Conservation (phyloP, 2,329 filamentous ascomycete genomes). For the Aspergillus fijiensis region DNA sequence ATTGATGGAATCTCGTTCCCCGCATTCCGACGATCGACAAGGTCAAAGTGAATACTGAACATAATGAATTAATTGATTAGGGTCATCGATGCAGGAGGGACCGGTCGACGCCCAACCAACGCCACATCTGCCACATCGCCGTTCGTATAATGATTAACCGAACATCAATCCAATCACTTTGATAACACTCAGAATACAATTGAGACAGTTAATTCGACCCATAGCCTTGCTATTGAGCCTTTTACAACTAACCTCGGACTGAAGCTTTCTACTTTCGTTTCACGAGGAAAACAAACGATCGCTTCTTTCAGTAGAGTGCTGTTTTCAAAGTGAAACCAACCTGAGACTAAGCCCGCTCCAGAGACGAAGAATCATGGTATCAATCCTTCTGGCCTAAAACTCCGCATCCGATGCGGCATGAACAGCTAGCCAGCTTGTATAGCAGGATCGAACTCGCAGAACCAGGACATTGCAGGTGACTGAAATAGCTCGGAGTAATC, state of each 20-base stretch:
- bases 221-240: neutral
- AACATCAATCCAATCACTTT: neutral
- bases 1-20: conserved; percentile 24
- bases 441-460: neutral
- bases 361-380: neutral
- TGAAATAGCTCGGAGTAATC: conserved; percentile 17
- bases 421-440: conserved; percentile 2
- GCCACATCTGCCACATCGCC: conserved; percentile 18
- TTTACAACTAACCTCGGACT: neutral
- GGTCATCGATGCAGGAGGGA: conserved; percentile 10
- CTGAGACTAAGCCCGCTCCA: neutral
- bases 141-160: conserved; percentile 2
- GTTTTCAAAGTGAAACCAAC: neutral
- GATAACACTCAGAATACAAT: neutral
- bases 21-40: conserved; percentile 23
- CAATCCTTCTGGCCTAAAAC: neutral
- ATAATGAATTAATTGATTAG: conserved; percentile 18
- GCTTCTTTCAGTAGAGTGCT: neutral
- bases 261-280: neutral
- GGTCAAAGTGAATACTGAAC: conserved; percentile 12
- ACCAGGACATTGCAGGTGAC: neutral
- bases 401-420: neutral
- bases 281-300: neutral
- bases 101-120: conserved; percentile 16
- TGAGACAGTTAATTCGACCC: neutral